Conservation (phyloP, 1,284 basidiomycete genomes). For the Calocybe gambosa region DNA sequence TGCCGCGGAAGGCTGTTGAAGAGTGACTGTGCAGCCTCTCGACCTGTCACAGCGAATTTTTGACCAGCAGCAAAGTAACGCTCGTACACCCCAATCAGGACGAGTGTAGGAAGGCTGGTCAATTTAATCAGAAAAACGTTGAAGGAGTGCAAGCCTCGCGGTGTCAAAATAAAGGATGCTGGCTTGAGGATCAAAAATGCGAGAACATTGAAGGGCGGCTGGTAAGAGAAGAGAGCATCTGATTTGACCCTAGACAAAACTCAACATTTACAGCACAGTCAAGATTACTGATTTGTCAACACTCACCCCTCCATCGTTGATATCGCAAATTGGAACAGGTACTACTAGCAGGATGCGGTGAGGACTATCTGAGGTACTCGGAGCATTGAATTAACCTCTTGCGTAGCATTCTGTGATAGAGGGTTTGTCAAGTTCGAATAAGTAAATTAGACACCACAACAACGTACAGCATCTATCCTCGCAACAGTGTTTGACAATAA, state of each 20-base stretch:
- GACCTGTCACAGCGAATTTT: conserved; percentile 43
- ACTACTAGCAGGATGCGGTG: conserved; percentile 34
- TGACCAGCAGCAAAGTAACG: conserved; percentile 53
- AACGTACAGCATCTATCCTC: conserved; percentile 66
- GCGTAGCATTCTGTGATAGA: conserved; percentile 63
- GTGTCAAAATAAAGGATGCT: conserved; percentile 63
- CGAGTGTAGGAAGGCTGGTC: conserved; percentile 75
- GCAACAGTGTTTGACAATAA: conserved; percentile 84
- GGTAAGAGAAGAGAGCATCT: conserved; percentile 87
- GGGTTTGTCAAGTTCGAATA: conserved; percentile 8
- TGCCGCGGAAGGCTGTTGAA: conserved; percentile 63
- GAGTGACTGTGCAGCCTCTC: conserved; percentile 45
- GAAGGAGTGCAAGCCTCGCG: conserved; percentile 67
- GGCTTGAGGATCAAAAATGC: conserved; percentile 78
- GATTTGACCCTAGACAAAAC: conserved; percentile 61
- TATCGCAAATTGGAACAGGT: conserved; percentile 85
- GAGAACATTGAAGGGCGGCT: conserved; percentile 79
- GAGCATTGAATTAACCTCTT: conserved; percentile 51
- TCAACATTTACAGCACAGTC: not conserved
- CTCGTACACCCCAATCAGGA: conserved; percentile 79
- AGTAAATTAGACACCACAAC: not conserved
- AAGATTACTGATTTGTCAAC: not conserved
- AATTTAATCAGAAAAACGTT: conserved; percentile 82
- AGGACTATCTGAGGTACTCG: not conserved
- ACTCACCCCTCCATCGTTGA: conserved; percentile 81